These are phyloP conservation scores for Clitopilus hobsonii DNA, from an alignment of 768 basidiomycete genomes.

Conservation along the genomic window DNA sequence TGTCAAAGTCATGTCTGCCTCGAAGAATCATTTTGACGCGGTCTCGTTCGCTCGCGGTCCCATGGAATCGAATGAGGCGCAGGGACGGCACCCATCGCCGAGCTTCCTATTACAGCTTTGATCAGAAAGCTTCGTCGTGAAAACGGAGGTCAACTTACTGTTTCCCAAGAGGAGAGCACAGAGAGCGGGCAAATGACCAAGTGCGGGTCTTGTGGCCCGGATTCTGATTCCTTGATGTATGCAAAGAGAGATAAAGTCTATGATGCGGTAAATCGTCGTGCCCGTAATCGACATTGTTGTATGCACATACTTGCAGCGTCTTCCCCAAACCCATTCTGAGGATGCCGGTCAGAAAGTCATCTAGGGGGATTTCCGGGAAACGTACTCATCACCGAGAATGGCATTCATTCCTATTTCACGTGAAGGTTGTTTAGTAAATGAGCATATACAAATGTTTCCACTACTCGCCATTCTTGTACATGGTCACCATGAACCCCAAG, in stretches of 20 bases:
- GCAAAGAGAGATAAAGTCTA: slow-evolving; percentile 63
- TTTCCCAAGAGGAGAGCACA: slow-evolving; percentile 56
- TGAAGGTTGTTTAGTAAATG: background rate
- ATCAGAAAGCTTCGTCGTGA: slow-evolving; percentile 1
- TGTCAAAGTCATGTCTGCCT: slow-evolving; percentile 38
- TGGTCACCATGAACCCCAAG: slow-evolving; percentile 57
- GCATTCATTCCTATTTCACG: slow-evolving; percentile 51
- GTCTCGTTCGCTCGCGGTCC: slow-evolving; percentile 44
- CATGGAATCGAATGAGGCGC: slow-evolving; percentile 57
- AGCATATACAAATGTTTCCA: background rate
- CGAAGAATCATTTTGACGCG: slow-evolving; percentile 46
- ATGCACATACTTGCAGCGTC: slow-evolving; percentile 45
- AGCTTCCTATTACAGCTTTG: slow-evolving; percentile 33
- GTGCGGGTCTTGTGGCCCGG: slow-evolving; percentile 51
- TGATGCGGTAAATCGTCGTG: background rate
- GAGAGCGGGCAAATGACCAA: slow-evolving; percentile 73
- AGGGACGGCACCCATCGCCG: slow-evolving; percentile 51
- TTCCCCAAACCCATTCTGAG: slow-evolving; percentile 62
- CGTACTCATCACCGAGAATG: slow-evolving; percentile 68
- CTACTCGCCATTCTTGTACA: slow-evolving; percentile 60
- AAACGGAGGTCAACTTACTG: slow-evolving; percentile 24
- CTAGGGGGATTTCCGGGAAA: slow-evolving; percentile 4
- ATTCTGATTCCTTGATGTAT: slow-evolving; percentile 46
- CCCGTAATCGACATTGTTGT: background rate
- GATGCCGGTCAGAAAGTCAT: background rate